Evolutionary conservation across 1,139 yeast genomes (phyloP).

Genomic region (Saccharomycopsis hybrid): DNA sequence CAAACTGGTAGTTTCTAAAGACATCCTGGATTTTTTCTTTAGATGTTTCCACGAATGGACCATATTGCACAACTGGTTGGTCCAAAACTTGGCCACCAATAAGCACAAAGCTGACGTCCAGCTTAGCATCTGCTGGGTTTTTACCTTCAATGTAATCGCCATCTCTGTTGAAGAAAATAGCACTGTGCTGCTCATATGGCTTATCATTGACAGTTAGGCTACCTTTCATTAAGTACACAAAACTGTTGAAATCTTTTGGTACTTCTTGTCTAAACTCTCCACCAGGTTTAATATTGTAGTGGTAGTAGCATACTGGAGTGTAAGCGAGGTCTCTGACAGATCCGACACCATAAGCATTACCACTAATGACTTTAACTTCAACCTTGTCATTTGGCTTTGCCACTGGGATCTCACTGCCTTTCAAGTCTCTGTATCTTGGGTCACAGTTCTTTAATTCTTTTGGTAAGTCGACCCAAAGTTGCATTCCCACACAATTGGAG

Average conservation of each 20-base stretch:
- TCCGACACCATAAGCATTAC: conserved; percentile 67
- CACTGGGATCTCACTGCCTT: conserved; percentile 64
- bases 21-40: conserved; percentile 60
- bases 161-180: conserved; percentile 60
- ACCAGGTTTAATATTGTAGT: conserved; percentile 61
- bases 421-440: conserved; percentile 79
- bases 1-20: conserved; percentile 61
- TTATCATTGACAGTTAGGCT: conserved; percentile 43
- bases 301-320: conserved; percentile 77
- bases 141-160: conserved; percentile 52
- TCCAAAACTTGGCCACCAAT: conserved; percentile 74
- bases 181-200: conserved; percentile 37
- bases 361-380: conserved; percentile 68
- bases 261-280: conserved; percentile 59
- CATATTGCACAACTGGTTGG: conserved; percentile 80
- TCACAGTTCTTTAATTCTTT: conserved; percentile 55
- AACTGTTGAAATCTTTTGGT: conserved; percentile 61
- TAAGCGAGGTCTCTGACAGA: conserved; percentile 74
- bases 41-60: conserved; percentile 78
- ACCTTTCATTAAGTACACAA: conserved; percentile 67
- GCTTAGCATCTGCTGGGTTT: conserved; percentile 35
- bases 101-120: conserved; percentile 44
- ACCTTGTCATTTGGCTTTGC: conserved; percentile 64
- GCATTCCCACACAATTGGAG: conserved; percentile 61
- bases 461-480: conserved; percentile 90